Evolutionary conservation across 1,284 basidiomycete genomes (phyloP).

Genomic region (Cutaneotrichosporon dermatis): DNA sequence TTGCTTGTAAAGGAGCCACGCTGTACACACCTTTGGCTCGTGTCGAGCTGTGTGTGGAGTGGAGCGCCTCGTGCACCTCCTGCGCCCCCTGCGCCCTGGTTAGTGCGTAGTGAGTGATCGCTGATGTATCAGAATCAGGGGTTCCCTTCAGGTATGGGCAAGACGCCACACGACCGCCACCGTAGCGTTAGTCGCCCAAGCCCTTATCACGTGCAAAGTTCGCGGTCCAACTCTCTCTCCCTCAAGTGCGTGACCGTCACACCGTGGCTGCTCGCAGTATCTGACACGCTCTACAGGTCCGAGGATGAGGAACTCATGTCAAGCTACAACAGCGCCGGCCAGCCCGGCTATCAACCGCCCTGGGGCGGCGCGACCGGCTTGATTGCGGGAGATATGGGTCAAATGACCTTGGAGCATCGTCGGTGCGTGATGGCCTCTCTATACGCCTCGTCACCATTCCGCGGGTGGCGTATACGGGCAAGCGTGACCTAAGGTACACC

Average conservation of each 20-base stretch:
- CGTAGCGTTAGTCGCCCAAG: constrained; percentile 24
- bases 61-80: background rate
- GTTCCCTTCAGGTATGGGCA: constrained; percentile 3
- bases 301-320: constrained; percentile 33
- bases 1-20: no score
- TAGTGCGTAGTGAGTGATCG: background rate
- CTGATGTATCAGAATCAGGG: constrained; percentile 1
- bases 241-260: constrained; percentile 22
- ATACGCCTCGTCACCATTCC: no score
- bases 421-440: constrained; percentile 16
- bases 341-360: constrained; percentile 20
- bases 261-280: background rate
- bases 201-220: constrained; percentile 30
- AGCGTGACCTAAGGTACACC: background rate
- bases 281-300: constrained; percentile 25
- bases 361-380: constrained; percentile 25
- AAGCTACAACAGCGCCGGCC: constrained; percentile 25
- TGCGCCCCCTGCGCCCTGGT: background rate
- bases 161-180: constrained; percentile 16
- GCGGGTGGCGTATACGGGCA: no score
- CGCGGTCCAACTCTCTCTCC: constrained; percentile 31
- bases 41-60: no score
- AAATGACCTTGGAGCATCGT: constrained; percentile 34
- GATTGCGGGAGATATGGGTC: constrained; percentile 25
- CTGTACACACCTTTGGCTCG: no score